Evolutionary conservation across 352 stramenopile species (phyloP).

Genomic region (Pythium rishiriense): DNA sequence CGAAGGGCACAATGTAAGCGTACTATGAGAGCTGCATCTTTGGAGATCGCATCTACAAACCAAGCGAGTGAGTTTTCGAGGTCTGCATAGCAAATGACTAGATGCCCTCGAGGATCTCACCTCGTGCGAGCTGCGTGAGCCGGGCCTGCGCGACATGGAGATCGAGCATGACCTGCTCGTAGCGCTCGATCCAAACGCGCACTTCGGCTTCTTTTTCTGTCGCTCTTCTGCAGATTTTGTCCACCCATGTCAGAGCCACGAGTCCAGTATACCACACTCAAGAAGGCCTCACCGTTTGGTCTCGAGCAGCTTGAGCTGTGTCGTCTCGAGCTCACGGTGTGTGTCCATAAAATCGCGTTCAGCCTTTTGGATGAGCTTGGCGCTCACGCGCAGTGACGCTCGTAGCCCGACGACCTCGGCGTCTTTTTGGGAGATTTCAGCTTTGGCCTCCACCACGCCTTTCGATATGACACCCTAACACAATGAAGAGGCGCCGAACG

Average conservation of each 20-base stretch:
- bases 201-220: conserved; percentile 57
- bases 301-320: conserved; percentile 65
- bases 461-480: conserved; percentile 48
- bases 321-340: conserved; percentile 63
- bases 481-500: no score
- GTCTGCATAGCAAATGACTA: background rate
- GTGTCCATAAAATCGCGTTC: conserved; percentile 74
- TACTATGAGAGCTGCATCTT: conserved; percentile 64
- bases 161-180: conserved; percentile 86
- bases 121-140: conserved; percentile 60
- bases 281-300: conserved; percentile 48
- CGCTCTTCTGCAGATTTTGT: conserved; percentile 33
- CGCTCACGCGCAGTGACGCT: conserved; percentile 60
- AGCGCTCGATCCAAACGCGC: conserved; percentile 72
- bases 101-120: conserved; percentile 21
- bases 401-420: conserved; percentile 66
- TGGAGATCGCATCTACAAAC: conserved; percentile 57
- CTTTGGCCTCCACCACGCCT: conserved; percentile 44
- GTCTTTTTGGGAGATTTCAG: conserved; percentile 71
- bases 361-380: conserved; percentile 74
- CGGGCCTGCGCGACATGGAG: conserved; percentile 74
- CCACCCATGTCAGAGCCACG: background rate
- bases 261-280: no score
- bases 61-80: no score
- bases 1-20: background rate